Evolutionary conservation across 768 basidiomycete species (phyloP).

Genomic region (Boletellus ananas): DNA sequence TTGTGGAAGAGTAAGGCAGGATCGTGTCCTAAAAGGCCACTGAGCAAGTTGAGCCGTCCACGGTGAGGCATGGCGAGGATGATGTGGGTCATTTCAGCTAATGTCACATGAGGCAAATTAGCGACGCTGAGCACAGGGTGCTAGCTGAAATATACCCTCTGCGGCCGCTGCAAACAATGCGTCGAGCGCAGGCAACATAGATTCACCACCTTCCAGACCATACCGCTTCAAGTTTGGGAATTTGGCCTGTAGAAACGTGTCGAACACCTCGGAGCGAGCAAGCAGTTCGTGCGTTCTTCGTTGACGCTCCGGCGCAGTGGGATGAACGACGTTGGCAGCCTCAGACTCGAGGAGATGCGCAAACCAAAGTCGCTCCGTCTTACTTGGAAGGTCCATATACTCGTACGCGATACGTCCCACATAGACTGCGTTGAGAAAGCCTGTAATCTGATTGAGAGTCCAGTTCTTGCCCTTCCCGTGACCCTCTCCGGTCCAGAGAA

Average conservation of each 20-base stretch:
- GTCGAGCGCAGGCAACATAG: conserved; percentile 88
- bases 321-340: conserved; percentile 29
- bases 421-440: conserved; percentile 70
- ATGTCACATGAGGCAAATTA: background rate
- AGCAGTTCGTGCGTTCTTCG: conserved; percentile 65
- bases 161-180: conserved; percentile 67
- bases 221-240: conserved; percentile 88
- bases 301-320: conserved; percentile 38
- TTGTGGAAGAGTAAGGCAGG: conserved; percentile 79
- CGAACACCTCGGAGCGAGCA: conserved; percentile 74
- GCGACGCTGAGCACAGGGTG: background rate
- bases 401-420: conserved; percentile 87
- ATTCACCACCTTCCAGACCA: conserved; percentile 90
- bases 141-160: conserved; percentile 36
- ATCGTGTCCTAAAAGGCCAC: conserved; percentile 66
- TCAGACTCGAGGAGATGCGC: conserved; percentile 73
- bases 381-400: conserved; percentile 85
- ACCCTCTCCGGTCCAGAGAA: conserved; percentile 59
- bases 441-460: conserved; percentile 66
- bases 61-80: conserved; percentile 86
- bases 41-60: conserved; percentile 81
- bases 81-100: conserved; percentile 66
- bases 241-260: conserved; percentile 80
- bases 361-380: conserved; percentile 87
- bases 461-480: conserved; percentile 42